Evolutionary conservation across 345 rosid species (phyloP).

Genomic region (Eucalyptus brandiana): DNA sequence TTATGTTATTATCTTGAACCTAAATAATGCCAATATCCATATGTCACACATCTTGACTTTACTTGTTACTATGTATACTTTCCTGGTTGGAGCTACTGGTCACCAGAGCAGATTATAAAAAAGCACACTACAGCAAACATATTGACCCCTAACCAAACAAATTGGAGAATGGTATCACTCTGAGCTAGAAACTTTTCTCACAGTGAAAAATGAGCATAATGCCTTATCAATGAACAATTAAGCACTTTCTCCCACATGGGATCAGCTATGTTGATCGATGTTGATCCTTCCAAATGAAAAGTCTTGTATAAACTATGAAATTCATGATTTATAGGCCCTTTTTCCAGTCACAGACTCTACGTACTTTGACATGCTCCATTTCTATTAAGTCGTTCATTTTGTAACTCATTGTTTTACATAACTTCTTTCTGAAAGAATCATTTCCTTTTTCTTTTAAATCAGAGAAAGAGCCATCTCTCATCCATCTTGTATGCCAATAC

Average conservation of each 20-base stretch:
- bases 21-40: neutral
- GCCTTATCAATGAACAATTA: neutral
- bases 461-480: neutral
- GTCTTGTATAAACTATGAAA: neutral
- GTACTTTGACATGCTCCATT: neutral
- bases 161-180: neutral
- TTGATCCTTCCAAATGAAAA: neutral
- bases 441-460: neutral
- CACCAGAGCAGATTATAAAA: neutral
- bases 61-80: neutral
- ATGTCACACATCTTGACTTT: neutral
- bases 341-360: neutral
- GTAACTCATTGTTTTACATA: neutral
- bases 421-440: neutral
- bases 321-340: neutral
- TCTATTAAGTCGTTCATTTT: neutral
- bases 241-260: neutral
- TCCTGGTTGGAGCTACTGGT: neutral
- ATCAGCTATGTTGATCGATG: neutral
- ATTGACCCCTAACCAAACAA: neutral
- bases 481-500: neutral
- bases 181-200: neutral
- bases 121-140: neutral
- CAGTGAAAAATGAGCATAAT: neutral
- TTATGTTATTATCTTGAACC: neutral